A percentile compares a stretch with the other conserved stretches of the same genome.
phyloP scores from a whole-genome alignment of 352 stramenopile species.

The Peronospora belbahrii region DNA sequence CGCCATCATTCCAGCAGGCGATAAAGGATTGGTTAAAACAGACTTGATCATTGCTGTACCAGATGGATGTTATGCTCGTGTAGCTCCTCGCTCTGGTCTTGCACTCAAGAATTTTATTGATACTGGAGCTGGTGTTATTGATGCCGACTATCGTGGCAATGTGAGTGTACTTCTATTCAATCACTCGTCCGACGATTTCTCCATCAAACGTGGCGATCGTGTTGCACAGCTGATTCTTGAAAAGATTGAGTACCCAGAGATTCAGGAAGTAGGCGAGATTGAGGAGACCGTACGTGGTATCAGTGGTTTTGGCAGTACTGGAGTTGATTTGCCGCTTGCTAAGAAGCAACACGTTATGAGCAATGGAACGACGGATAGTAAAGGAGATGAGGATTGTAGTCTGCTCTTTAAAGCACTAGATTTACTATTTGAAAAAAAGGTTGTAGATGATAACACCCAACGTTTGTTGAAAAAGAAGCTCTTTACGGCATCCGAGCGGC shows the following conservation, averaged over 20 bases:
- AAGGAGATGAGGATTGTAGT: conserved; percentile 12
- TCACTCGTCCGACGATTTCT: conserved; percentile 91
- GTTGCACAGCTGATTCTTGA: conserved; percentile 98
- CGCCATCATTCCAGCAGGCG: conserved; percentile 83
- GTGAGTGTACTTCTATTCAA: conserved; percentile 99
- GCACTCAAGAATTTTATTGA: conserved; percentile 98
- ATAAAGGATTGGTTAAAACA: conserved; percentile 95
- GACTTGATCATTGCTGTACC: conserved; percentile 94
- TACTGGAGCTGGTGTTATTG: conserved; percentile 95
- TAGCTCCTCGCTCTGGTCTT: conserved; percentile 90
- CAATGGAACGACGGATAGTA: conserved; percentile 1
- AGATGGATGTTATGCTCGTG: conserved; percentile 91
- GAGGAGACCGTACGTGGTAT: conserved; percentile 90
- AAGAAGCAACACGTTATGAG: conserved; percentile 38
- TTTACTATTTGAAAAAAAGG: conserved; percentile 35
- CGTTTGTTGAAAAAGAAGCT: conserved; percentile 44
- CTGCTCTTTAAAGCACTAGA: conserved; percentile 38
- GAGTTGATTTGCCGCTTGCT: conserved; percentile 48
- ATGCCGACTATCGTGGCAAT: conserved; percentile 96
- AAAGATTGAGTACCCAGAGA: conserved; percentile 85
- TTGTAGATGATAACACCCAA: conserved; percentile 46
- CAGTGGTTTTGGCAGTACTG: conserved; percentile 95
- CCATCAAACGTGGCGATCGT: conserved; percentile 91
- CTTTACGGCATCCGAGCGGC: conserved; percentile 43
- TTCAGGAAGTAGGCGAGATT: conserved; percentile 92